Evolutionary conservation across 73 alveolate genomes (phyloP).

Genomic region (Tetrahymena borealis): DNA sequence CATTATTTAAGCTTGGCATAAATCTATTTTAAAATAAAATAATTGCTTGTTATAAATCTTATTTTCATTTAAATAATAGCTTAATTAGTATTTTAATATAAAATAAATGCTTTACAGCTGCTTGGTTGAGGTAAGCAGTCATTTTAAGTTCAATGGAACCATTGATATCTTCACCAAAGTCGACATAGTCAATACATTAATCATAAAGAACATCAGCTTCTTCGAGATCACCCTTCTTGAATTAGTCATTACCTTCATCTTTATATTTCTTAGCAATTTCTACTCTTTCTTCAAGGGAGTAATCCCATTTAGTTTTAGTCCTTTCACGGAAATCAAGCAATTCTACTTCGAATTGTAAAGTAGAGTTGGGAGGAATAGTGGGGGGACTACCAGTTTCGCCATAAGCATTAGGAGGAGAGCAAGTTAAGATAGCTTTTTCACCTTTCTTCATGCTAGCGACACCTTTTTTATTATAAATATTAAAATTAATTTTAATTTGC

Average conservation of each 20-base stretch:
- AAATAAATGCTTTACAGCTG: slow-evolving; percentile 40
- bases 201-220: slow-evolving; percentile 61
- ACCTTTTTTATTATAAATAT: slow-evolving; percentile 44
- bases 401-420: slow-evolving; percentile 66
- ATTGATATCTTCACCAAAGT: slow-evolving; percentile 23
- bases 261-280: slow-evolving; percentile 65
- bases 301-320: slow-evolving; percentile 72
- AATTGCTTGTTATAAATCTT: no score
- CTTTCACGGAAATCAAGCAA: slow-evolving; percentile 68
- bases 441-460: slow-evolving; percentile 77
- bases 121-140: slow-evolving; percentile 19
- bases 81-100: slow-evolving; percentile 15
- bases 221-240: slow-evolving; percentile 55
- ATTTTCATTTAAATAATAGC: no score
- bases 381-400: slow-evolving; percentile 92
- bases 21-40: slow-evolving; percentile 34
- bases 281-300: slow-evolving; percentile 75
- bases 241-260: slow-evolving; percentile 81
- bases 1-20: slow-evolving; percentile 46
- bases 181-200: slow-evolving; percentile 5
- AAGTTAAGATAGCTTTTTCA: slow-evolving; percentile 68
- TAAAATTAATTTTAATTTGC: background rate
- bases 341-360: slow-evolving; percentile 83
- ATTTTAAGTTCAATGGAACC: slow-evolving; percentile 20
- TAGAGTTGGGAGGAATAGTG: slow-evolving; percentile 90